phyloP scores from a whole-genome alignment of 768 basidiomycete genomes.

The Lentinus brumalis region DNA sequence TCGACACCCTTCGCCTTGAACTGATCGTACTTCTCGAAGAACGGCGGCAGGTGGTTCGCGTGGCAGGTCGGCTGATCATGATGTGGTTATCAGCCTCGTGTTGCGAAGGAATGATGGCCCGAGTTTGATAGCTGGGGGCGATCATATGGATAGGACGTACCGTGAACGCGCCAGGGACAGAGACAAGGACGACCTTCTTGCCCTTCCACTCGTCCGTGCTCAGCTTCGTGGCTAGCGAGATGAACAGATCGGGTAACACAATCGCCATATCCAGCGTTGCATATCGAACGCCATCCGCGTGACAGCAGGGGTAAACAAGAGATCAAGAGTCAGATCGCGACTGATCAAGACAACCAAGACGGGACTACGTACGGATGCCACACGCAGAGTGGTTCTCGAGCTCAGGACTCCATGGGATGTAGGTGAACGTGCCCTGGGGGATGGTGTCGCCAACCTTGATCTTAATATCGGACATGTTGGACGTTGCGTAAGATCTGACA shows the following conservation, averaged over 20 bases:
- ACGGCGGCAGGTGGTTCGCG: constrained; percentile 50
- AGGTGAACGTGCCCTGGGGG: constrained; percentile 46
- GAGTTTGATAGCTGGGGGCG: too few relatives aligned
- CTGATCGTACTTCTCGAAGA: constrained; percentile 64
- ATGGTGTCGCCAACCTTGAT: constrained; percentile 57
- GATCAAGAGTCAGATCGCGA: not conserved
- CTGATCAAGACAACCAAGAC: not conserved
- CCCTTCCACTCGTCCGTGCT: constrained; percentile 70
- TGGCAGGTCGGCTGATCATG: constrained; percentile 37
- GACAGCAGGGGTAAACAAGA: not conserved
- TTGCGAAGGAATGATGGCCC: too few relatives aligned
- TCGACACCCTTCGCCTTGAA: constrained; percentile 79
- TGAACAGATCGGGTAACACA: not conserved
- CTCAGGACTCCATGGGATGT: constrained; percentile 62
- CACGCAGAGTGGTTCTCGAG: constrained; percentile 66
- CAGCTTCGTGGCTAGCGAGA: constrained; percentile 50
- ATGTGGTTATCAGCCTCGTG: too few relatives aligned
- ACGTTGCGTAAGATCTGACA: not conserved
- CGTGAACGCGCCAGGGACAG: constrained; percentile 83
- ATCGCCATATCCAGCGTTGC: not conserved
- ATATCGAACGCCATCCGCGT: not conserved
- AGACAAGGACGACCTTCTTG: constrained; percentile 79
- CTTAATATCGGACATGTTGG: constrained; percentile 26
- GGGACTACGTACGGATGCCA: constrained; percentile 57
- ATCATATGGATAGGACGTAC: constrained; percentile 39